Base-by-base conservation (phyloP, 306 rosid genomes). In the Prunus padus region DNA sequence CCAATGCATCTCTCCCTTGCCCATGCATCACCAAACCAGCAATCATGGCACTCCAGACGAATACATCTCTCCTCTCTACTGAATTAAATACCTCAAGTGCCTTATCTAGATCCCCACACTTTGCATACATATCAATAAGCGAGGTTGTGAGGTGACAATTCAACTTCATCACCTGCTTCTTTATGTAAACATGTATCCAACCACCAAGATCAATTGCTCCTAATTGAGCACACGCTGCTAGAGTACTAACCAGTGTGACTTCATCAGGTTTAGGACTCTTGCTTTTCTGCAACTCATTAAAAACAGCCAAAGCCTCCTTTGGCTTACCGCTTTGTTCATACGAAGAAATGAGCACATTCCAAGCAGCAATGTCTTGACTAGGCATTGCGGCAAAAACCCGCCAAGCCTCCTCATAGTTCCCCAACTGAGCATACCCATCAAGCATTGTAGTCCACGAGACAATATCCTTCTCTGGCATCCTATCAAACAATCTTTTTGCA, bases 21-120 rank as follows among this genome's bases (percentile, higher is more conserved):
- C 94, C 92, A 33, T 89, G 88, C 95, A 87, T 89, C 26, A 89
- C 95, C 65, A 84, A 77, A 64, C 86, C 88, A 52, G 83, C 89
- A 80, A 89, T 87, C 92, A 86, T 86, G 62, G 90, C 86, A 9
- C 92, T 86, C 92, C 95, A 89, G 71, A 82, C 85, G 46, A 73
- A 89, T 70, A 87, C 90, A 66, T 89, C 95, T 84, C 79, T 87
- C 71, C 40, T 79, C 75, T 82, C 88, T 22, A 12, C 85, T 0
- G 77, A 80, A 23, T 28, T 42, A 77, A 87, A 87, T 14, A 87
- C 88, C 71, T 82, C 90, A n/a, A 76, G 81, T 33, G 89, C 86
- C 75, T 86, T 84, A 64, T 89, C 83, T 46, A 87, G 77, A 74
- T 81, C 86, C 65, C 95, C 95, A 73, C 92, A 87, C 72, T 87